Evolutionary conservation across 2,329 filamentous ascomycete genomes (phyloP), one percentile per base, ranked within the genome.

Genomic region (Cladophialophora carrionii): DNA sequence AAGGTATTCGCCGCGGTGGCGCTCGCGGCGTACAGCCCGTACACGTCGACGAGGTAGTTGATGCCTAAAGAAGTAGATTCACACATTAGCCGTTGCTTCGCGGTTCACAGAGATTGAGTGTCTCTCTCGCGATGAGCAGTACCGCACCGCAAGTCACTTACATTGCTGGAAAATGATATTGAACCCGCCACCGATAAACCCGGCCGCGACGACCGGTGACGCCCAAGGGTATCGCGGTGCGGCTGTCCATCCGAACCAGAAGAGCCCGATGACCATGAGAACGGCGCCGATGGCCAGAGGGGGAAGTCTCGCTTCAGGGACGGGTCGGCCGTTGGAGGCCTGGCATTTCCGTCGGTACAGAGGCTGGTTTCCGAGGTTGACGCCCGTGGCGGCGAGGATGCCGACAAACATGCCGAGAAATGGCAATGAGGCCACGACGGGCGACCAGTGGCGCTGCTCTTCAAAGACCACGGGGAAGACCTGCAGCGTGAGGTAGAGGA

Each of bases 401-500:
- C 82, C 82, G 4, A 79, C 71, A 31, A 81, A 78, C 22, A 83
- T 73, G 12, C 75, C 79, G 1, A 82, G 67, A 68, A 83, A 82
- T 0, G 82, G 81, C 1, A 83, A 69, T 0, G 78, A 79, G 2
- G 78, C 78, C 1, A 81, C 72, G 2, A 81, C 77, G 0, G 74
- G 68, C 9, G 71, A 73, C 76, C 78, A 83, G 14, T 76, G 76
- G 10, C 81, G 77, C n/a, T 67, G 43, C 29, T 67, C 65, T 32
- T 73, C 60, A 61, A 80, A 84, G 12, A 80, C 79, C 57, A 83
- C 80, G 0, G 81, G 81, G 56, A 82, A 82, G 0, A 81, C 76
- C 58, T 81, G 78, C 0, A 84, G 75, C 0, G 77, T 78, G 53
- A 83, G 74, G 69, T 82, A 83, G 20, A 83, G 74, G 3, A 83